Base-by-base conservation (phyloP, 192 early-diverging fungal species). In the Podochytrium sp. region DNA sequence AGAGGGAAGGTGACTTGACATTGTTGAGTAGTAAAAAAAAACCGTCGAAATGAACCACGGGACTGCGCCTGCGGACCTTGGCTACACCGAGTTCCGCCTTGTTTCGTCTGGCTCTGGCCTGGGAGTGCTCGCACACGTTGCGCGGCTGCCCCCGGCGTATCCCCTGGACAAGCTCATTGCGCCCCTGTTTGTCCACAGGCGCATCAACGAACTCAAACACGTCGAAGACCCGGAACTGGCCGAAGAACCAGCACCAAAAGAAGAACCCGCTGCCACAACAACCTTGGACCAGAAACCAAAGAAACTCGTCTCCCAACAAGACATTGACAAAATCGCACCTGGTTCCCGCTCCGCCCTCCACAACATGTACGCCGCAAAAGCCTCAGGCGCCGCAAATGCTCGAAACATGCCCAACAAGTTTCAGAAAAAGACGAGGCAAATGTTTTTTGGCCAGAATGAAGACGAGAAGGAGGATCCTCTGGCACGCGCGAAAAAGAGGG, bases 391-490 rank as follows among this genome's bases (percentile, higher is more conserved):
- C 6, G 10, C 55, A 32, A 7, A 57, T 29, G 20, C 6, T 57
- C 55, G 55, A 47, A 12, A 47, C 43, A 12, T 47, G 20, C 43
- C 20, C 43, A 47, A 47, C 43, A 75, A 74, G 39, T 86, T 86
- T 74, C 79, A 83, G 61, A 86, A 86, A 62, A 86, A 83, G 73
- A 79, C 78, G n/a, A 76, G 78, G 40, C 77, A 63, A 29, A 76
- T 73, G 72, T 80, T 78, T 42, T 73, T 80, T 29, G 73, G 73
- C 1, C 79, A 61, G 10, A 78, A 43, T 14, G 59, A 71, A 25
- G 70, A 52, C 50, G 65, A 43, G 18, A 61, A 49, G 3, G 70
- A 67, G 27, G 61, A 53, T 18, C 38, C 50, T 14, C 58, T 62
- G 6, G 37, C 41, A 20, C 58, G 71, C 23, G 40, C 49, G 40